Conservation (phyloP, 2,329 filamentous ascomycete species). For the Hymenoscyphus infarciens region DNA sequence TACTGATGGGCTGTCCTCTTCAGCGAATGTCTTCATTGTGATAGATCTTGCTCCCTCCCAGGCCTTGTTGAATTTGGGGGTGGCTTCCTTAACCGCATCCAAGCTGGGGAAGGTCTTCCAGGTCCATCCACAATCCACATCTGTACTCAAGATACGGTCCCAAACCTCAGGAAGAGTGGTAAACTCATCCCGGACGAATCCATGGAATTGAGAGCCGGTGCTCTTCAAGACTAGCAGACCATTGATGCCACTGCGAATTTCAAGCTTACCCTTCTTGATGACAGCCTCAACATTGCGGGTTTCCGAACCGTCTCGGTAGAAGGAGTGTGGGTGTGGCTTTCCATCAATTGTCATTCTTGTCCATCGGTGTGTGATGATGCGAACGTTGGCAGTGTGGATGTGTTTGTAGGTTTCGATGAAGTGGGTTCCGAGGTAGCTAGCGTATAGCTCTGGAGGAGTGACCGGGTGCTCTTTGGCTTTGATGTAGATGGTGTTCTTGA, state of each 20-base stretch:
- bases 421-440: slow-evolving; percentile 77
- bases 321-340: slow-evolving; percentile 90
- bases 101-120: slow-evolving; percentile 72
- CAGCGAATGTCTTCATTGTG: slow-evolving; percentile 87
- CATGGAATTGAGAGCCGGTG: slow-evolving; percentile 93
- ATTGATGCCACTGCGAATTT: slow-evolving; percentile 72
- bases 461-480: slow-evolving; percentile 91
- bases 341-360: slow-evolving; percentile 83
- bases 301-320: slow-evolving; percentile 85
- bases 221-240: slow-evolving; percentile 90
- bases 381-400: slow-evolving; percentile 80
- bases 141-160: slow-evolving; percentile 93
- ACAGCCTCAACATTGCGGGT: slow-evolving; percentile 77
- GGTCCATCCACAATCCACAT: slow-evolving; percentile 81
- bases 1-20: slow-evolving; percentile 87
- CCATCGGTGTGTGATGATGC: slow-evolving; percentile 84
- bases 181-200: slow-evolving; percentile 89
- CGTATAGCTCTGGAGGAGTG: slow-evolving; percentile 89
- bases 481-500: slow-evolving; percentile 97
- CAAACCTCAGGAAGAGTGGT: slow-evolving; percentile 86
- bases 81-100: slow-evolving; percentile 61
- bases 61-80: slow-evolving; percentile 70
- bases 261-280: slow-evolving; percentile 63
- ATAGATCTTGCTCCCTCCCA: slow-evolving; percentile 76
- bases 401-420: slow-evolving; percentile 86